These are phyloP conservation scores for Hygrophoropsis aurantiaca DNA, from an alignment of 768 basidiomycete genomes.

Conservation along the genomic window DNA sequence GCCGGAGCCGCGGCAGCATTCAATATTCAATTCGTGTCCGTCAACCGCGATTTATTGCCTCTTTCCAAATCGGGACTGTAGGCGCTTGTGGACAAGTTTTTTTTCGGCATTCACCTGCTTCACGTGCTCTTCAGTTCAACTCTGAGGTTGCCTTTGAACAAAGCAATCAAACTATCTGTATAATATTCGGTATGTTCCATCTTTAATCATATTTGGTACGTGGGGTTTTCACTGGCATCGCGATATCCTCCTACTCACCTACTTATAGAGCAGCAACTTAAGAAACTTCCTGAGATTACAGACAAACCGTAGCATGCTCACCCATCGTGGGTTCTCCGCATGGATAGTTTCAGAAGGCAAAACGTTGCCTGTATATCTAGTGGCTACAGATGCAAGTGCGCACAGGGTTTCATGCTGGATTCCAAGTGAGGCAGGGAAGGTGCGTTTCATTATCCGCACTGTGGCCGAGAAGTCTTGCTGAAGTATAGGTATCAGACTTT, in stretches of 20 bases:
- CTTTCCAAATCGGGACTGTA: slow-evolving; percentile 11
- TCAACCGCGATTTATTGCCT: too few species aligned
- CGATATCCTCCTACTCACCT: slow-evolving; percentile 2
- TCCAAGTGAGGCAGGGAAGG: slow-evolving; percentile 59
- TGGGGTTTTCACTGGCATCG: background rate
- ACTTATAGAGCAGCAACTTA: slow-evolving; percentile 5
- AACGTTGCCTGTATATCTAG: slow-evolving; percentile 55
- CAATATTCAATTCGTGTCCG: too few species aligned
- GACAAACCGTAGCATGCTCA: slow-evolving; percentile 38
- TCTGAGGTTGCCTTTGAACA: slow-evolving; percentile 6
- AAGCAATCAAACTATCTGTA: slow-evolving; percentile 8
- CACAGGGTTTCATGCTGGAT: slow-evolving; percentile 68
- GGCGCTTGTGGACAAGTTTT: slow-evolving; percentile 17
- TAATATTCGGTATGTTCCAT: slow-evolving; percentile 7
- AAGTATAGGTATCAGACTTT: slow-evolving; percentile 49
- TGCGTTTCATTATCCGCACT: slow-evolving; percentile 19
- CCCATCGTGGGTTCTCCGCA: slow-evolving; percentile 63
- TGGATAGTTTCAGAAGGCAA: slow-evolving; percentile 60
- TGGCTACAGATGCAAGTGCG: slow-evolving; percentile 42
- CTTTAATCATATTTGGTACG: background rate
- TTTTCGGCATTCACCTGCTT: background rate
- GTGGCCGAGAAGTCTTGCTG: background rate
- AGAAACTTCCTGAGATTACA: background rate
- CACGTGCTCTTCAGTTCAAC: slow-evolving; percentile 10
- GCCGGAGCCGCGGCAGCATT: too few species aligned